Conservation (phyloP, 345 rosid species). For the Rhodamnia rubescens region DNA sequence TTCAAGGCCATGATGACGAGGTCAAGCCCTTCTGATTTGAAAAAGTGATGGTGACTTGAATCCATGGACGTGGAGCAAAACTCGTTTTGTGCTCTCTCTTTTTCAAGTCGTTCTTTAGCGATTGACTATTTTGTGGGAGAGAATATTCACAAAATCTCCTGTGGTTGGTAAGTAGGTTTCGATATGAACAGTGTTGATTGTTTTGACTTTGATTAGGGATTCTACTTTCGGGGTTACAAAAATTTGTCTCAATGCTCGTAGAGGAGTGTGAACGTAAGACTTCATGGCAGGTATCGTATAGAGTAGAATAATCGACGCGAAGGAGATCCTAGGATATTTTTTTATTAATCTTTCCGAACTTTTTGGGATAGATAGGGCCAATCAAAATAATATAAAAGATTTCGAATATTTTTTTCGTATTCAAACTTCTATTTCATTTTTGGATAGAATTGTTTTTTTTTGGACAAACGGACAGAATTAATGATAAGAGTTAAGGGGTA, state of each 20-base stretch:
- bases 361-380: background rate
- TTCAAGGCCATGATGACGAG: conserved; percentile 78
- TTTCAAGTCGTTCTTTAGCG: background rate
- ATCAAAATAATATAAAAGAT: background rate
- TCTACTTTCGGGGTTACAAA: background rate
- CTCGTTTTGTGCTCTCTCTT: background rate
- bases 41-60: background rate
- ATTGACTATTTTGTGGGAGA: background rate
- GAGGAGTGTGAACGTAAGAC: background rate
- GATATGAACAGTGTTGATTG: background rate
- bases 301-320: no score
- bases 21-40: background rate
- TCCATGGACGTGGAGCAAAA: background rate
- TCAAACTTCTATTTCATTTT: background rate
- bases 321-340: background rate
- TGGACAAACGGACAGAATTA: background rate
- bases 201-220: background rate
- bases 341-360: background rate
- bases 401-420: background rate
- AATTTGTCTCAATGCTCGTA: background rate
- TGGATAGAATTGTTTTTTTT: no score
- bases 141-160: background rate
- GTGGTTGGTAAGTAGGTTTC: no score
- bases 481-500: background rate
- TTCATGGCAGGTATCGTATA: no score